Percentiles rank a stretch among this genome's conserved stretches.
Evolutionary conservation across 768 basidiomycete species (phyloP).

Genomic region (Phlebiopsis gigantea): DNA sequence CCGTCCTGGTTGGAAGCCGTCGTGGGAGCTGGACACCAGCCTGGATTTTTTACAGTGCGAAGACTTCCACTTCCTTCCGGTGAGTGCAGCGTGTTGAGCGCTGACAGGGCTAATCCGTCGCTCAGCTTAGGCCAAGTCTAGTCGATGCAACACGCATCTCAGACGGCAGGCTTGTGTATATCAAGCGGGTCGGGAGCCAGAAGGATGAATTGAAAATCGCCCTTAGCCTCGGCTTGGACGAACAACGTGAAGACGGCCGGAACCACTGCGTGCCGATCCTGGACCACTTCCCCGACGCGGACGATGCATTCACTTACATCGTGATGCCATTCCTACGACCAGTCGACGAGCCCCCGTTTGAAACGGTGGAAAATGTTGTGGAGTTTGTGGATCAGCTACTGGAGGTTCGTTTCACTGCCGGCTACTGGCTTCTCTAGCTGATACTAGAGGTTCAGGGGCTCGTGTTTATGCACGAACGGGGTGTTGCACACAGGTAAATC

Average conservation of each 20-base stretch:
- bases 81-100: not conserved
- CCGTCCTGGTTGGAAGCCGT: slow-evolving; percentile 24
- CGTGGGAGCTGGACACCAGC: slow-evolving; percentile 17
- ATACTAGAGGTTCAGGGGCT: slow-evolving; percentile 12
- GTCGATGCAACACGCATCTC: slow-evolving; percentile 15
- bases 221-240: slow-evolving; percentile 5
- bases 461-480: slow-evolving; percentile 15
- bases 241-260: slow-evolving; percentile 1
- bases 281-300: slow-evolving; percentile 13
- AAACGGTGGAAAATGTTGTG: slow-evolving; percentile 17
- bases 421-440: not conserved
- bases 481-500: slow-evolving; percentile 18
- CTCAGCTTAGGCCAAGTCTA: not conserved
- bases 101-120: too few relatives aligned
- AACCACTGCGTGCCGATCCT: slow-evolving; percentile 23
- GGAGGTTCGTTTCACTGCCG: slow-evolving; percentile 7
- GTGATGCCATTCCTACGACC: slow-evolving; percentile 18
- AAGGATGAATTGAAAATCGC: slow-evolving; percentile 7
- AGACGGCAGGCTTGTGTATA: slow-evolving; percentile 15
- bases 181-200: slow-evolving; percentile 14
- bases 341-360: slow-evolving; percentile 15
- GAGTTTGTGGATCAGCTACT: slow-evolving; percentile 20
- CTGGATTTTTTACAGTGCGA: slow-evolving; percentile 3
- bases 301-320: slow-evolving; percentile 7
- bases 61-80: slow-evolving; percentile 4